Percentiles rank a stretch among this genome's conserved stretches.
Evolutionary conservation across 2,329 filamentous ascomycete genomes (phyloP).

Genomic region (Ambrosiella beaveri): DNA sequence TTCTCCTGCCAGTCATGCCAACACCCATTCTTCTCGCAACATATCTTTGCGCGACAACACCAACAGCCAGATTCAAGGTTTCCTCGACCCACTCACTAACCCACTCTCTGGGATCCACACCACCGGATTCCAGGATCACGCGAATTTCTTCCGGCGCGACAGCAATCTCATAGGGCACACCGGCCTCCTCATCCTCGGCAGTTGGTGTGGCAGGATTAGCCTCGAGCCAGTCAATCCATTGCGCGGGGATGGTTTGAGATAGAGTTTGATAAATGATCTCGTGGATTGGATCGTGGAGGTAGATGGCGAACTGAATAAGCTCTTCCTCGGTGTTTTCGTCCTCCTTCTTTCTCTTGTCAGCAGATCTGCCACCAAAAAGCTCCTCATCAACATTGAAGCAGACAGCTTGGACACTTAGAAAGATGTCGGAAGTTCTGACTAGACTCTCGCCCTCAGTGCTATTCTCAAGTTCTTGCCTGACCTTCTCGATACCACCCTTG

Average conservation of each 20-base stretch:
- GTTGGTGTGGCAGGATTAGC: constrained; percentile 25
- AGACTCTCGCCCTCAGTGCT: constrained; percentile 71
- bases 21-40: constrained; percentile 93
- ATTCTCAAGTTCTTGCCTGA: constrained; percentile 68
- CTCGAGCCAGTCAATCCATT: constrained; percentile 87
- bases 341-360: constrained; percentile 35
- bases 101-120: constrained; percentile 89
- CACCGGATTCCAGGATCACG: constrained; percentile 59
- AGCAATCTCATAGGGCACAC: constrained; percentile 22
- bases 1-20: constrained; percentile 43
- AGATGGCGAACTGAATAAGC: constrained; percentile 56
- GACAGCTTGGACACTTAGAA: constrained; percentile 86
- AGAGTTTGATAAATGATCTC: constrained; percentile 71
- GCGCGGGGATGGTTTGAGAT: constrained; percentile 65
- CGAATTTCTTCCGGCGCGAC: constrained; percentile 58
- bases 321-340: constrained; percentile 29
- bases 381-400: constrained; percentile 43
- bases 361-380: constrained; percentile 43
- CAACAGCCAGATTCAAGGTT: constrained; percentile 56
- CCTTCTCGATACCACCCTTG: constrained; percentile 57
- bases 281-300: constrained; percentile 76
- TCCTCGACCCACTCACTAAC: constrained; percentile 96
- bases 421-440: constrained; percentile 82
- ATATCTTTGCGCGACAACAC: constrained; percentile 83
- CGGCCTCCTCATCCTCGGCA: constrained; percentile 22